phyloP scores from a whole-genome alignment of 352 stramenopile species.

The Pythium volutum region DNA sequence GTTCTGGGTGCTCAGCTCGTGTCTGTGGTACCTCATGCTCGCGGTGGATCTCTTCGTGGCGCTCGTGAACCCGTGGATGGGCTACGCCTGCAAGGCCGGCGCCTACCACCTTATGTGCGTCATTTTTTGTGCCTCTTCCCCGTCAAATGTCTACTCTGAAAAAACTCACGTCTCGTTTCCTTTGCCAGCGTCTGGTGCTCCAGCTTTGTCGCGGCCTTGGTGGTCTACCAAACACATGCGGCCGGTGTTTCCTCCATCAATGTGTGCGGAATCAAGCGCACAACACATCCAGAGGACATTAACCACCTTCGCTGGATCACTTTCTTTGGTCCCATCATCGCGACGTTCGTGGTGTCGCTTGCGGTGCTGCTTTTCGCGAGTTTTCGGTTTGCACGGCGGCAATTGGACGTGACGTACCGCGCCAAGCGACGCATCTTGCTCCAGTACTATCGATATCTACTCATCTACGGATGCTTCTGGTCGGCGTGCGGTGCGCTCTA shows the following conservation, averaged over 20 bases:
- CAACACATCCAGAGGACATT: conserved; percentile 31
- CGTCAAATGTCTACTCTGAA: not conserved
- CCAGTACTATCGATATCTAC: conserved; percentile 84
- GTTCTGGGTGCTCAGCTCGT: conserved; percentile 74
- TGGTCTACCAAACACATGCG: conserved; percentile 61
- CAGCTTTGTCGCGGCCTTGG: conserved; percentile 54
- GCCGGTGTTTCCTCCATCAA: conserved; percentile 70
- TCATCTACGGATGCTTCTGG: conserved; percentile 77
- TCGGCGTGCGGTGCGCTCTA: conserved; percentile 62
- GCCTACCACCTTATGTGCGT: conserved; percentile 79
- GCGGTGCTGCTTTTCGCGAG: conserved; percentile 77
- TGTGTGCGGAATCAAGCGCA: conserved; percentile 74
- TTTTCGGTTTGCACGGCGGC: conserved; percentile 80
- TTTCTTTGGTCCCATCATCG: conserved; percentile 52
- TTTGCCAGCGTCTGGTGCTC: conserved; percentile 61
- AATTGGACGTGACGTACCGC: conserved; percentile 82
- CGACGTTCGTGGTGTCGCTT: conserved; percentile 58
- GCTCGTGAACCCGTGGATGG: conserved; percentile 87
- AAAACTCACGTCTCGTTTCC: not conserved
- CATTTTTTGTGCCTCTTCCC: not conserved
- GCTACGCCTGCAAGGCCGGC: conserved; percentile 84
- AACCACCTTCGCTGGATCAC: conserved; percentile 69
- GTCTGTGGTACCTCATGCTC: conserved; percentile 84
- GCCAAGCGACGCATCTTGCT: conserved; percentile 78
- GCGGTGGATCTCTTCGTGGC: conserved; percentile 79